phyloP scores from a whole-genome alignment of 805 yeast genomes.

The Monosporozyma aquatica region DNA sequence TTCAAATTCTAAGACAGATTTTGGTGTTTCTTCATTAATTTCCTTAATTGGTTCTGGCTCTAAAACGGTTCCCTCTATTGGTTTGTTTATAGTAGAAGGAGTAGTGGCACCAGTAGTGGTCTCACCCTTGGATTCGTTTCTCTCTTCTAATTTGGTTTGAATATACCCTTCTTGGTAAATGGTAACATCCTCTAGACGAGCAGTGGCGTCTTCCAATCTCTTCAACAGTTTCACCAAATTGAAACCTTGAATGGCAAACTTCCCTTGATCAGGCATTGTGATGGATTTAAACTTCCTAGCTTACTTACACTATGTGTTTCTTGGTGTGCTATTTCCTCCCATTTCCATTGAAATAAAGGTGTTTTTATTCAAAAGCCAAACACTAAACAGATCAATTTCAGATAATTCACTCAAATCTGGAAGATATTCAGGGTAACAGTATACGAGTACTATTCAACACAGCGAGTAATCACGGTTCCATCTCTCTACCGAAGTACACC shows the following conservation, averaged over 20 bases:
- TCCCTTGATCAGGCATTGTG: constrained; percentile 7
- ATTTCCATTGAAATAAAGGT: no score
- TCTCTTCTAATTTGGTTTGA: constrained; percentile 26
- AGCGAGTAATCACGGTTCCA: no score
- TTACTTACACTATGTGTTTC: no score
- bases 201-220: constrained; percentile 86
- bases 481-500: no score
- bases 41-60: constrained; percentile 6
- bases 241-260: constrained; percentile 55
- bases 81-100: constrained; percentile 11
- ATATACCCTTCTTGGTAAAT: constrained; percentile 59
- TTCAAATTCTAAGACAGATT: constrained; percentile 46
- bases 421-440: neutral
- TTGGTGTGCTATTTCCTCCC: no score
- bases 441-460: no score
- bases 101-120: neutral
- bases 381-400: neutral
- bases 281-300: no score
- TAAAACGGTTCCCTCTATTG: constrained; percentile 11
- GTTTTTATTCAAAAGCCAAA: no score
- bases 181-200: constrained; percentile 84
- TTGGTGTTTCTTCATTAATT: constrained; percentile 26
- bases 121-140: neutral
- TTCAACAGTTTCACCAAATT: constrained; percentile 73
- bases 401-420: neutral